Base-by-base conservation (phyloP, 225 moss, liverwort and hornwort species). In the Straminergon stramineum region DNA sequence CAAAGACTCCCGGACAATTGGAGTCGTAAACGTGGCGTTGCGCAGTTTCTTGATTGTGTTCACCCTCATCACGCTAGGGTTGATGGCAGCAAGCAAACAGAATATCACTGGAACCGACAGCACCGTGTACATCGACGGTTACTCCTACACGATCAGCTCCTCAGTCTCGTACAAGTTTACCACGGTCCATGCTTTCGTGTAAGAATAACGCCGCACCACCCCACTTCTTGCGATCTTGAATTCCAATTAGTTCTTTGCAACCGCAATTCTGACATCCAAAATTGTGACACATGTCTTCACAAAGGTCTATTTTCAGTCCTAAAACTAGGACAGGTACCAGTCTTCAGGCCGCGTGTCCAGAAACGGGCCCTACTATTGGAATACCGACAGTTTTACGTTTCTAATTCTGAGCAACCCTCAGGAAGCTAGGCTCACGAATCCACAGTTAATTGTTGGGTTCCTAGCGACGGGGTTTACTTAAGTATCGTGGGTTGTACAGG, bases 71-170 rank as follows among this genome's bases (percentile, higher is more conserved):
- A 66, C 88, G 12, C 43, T 90, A 15, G 48, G 52, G 10, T 8
- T 91, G 19, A 86, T 90, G 92, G 92, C 53, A 18, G 34, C 81
- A 85, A 82, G 73, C 6, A 43, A 32, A 34, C 71, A 16, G 7
- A 57, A 16, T 0, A 0, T 10, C 37, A 26, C 55, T 15, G 15
- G 2, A 27, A 5, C 9, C 43, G 26, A 0, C 27, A 16, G 3
- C 17, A 10, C 1, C 15, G 5, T 27, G 26, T 0, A 3, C 48
- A 48, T 9, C 15, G 28, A 15, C 73, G 11, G 5, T 3, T 8
- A 0, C 27, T 7, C 1, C 73, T 16, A 16, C 43, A 16, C 9
- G 43, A 5, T 17, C 73, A 28, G 1, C 27, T 8, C 16, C 74
- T 21, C 77, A 23, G 22, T 0, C 9, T 5, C 3, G 23, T 0